Percentiles rank a stretch among this genome's conserved stretches.
Evolutionary conservation across 2,329 filamentous ascomycete species (phyloP).

Genomic region (Xylaria sp.): DNA sequence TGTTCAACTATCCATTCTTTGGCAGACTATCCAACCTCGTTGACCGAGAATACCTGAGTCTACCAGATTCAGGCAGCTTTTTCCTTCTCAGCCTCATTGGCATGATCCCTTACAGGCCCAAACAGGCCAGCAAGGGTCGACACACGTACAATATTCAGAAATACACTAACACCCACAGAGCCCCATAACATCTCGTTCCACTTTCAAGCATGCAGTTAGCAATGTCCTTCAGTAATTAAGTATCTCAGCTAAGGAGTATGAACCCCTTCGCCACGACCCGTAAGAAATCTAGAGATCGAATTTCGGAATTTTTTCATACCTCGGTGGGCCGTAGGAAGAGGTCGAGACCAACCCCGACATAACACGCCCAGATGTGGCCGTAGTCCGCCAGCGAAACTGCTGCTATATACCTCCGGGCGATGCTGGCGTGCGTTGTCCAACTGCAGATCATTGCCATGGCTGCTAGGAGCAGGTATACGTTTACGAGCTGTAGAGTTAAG

Average conservation of each 20-base stretch:
- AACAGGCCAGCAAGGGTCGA: conserved; percentile 46
- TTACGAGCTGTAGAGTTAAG: conserved; percentile 47
- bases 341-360: conserved; percentile 46
- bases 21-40: neutral
- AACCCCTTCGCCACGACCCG: neutral
- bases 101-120: conserved; percentile 37
- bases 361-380: conserved; percentile 51
- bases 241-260: neutral
- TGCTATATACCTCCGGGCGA: conserved; percentile 45
- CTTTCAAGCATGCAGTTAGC: conserved; percentile 13
- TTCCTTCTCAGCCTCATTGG: conserved; percentile 17
- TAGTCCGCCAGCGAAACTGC: conserved; percentile 51
- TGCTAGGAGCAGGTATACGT: conserved; percentile 50
- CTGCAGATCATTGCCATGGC: conserved; percentile 47
- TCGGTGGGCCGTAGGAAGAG: conserved; percentile 42
- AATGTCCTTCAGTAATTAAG: neutral
- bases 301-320: conserved; percentile 9
- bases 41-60: neutral
- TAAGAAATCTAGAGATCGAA: neutral
- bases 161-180: conserved; percentile 44
- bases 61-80: conserved; percentile 32
- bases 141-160: conserved; percentile 47
- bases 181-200: conserved; percentile 51
- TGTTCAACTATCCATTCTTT: neutral
- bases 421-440: conserved; percentile 45